A percentile compares a stretch with the other conserved stretches of the same genome.
Conservation (phyloP, 192 early-diverging fungal species). For the Chytriomyces hyalinus region DNA sequence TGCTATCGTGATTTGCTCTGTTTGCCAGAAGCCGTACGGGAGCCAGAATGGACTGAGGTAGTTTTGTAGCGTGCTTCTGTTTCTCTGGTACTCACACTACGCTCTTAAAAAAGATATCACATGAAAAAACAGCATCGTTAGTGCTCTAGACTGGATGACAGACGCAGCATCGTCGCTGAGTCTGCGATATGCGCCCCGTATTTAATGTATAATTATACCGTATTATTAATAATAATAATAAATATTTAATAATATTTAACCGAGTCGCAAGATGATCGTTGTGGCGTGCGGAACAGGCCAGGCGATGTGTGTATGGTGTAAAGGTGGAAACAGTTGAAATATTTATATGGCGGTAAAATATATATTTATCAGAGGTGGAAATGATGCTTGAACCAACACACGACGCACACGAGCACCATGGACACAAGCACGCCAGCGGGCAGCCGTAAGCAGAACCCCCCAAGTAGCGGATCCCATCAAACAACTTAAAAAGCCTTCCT, state of each 20-base stretch:
- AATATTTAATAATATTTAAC: background rate
- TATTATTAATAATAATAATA: background rate
- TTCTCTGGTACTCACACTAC: no score
- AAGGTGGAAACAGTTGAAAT: background rate
- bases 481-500: no score
- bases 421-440: background rate
- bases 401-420: background rate
- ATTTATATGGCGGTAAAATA: background rate
- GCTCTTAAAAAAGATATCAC: background rate
- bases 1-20: background rate
- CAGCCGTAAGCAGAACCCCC: background rate
- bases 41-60: slow-evolving; percentile 1
- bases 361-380: background rate
- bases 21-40: slow-evolving; percentile 3
- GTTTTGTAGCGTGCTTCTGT: no score
- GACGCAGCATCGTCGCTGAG: background rate
- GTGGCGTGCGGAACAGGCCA: background rate
- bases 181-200: background rate
- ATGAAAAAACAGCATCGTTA: slow-evolving; percentile 4
- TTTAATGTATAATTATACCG: background rate
- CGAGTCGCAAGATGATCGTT: background rate
- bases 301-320: background rate
- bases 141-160: background rate
- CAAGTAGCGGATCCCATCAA: background rate
- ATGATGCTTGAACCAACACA: background rate